Conservation (phyloP, 208 protist species). For the Leishmania arabica region DNA sequence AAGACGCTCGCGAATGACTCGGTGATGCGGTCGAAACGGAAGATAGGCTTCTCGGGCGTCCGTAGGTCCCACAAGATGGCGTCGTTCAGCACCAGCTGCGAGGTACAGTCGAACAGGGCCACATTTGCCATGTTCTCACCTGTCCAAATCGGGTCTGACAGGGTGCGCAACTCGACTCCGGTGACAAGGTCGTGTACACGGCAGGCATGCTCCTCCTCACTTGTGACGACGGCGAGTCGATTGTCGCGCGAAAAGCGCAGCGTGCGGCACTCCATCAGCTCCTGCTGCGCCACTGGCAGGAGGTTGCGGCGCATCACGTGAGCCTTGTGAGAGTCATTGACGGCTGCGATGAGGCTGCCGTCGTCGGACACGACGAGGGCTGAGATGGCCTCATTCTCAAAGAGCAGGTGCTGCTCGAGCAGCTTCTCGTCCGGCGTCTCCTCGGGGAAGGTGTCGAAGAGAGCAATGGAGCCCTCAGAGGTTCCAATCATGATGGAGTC, state of each 20-base stretch:
- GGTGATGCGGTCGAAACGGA: conserved; percentile 87
- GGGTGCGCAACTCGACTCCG: conserved; percentile 51
- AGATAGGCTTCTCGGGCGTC: conserved; percentile 62
- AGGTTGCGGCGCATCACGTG: conserved; percentile 66
- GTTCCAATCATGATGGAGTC: conserved; percentile 81
- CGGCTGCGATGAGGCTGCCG: conserved; percentile 50
- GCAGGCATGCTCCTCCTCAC: conserved; percentile 62
- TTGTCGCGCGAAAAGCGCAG: conserved; percentile 76
- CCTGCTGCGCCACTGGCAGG: conserved; percentile 59
- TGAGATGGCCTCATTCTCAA: conserved; percentile 75
- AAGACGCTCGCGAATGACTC: conserved; percentile 80
- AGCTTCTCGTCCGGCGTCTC: conserved; percentile 71
- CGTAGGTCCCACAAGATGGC: conserved; percentile 87
- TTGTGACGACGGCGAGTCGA: conserved; percentile 55
- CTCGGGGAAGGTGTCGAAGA: conserved; percentile 87
- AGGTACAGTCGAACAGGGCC: conserved; percentile 76
- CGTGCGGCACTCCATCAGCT: conserved; percentile 55
- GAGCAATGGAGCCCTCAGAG: conserved; percentile 70
- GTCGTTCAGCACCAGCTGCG: conserved; percentile 82
- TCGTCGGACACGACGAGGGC: conserved; percentile 63
- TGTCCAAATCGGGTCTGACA: conserved; percentile 70
- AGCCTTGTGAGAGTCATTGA: conserved; percentile 45
- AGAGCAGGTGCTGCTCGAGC: conserved; percentile 81
- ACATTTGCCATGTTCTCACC: conserved; percentile 78
- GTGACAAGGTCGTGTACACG: conserved; percentile 71